Evolutionary conservation across 2,329 filamentous ascomycete species (phyloP), one percentile per base, ranked within the genome.

Genomic region (Aspergillus quadrilineatus): DNA sequence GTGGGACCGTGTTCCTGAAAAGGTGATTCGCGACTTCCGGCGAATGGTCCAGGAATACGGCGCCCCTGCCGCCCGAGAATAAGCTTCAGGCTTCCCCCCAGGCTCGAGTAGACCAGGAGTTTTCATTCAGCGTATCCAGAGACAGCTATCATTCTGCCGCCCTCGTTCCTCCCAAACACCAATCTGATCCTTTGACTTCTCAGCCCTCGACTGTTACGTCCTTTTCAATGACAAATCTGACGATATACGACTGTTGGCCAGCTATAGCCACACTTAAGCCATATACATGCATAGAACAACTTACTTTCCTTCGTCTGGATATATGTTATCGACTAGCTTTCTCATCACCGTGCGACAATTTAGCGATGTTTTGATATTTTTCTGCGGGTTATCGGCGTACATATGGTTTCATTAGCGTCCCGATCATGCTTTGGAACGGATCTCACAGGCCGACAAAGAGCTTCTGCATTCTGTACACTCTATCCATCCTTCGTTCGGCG

Each of bases 11-110:
- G 92, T 97, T 66, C 92, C 94, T 12, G 84, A 86, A 65, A 92
- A 97, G 63, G 92, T 97, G 48, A 91, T 99, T 53, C 86, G 87
- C 65, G 91, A 93, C 72, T 97, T 97, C 79, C 90, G 89, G 67
- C 89, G 90, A 75, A 92, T 96, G 84, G 89, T 96, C 66, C 85
- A 89, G 62, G 89, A 94, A 69, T 88, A 83, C 75, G 87, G 69
- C 49, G 68, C 69, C 6, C 42, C 58, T 30, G 63, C 68, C 15
- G 66, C 70, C 44, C 74, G 75, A 54, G 67, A 70, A 53, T 69
- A 73, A 45, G 54, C 57, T 17, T n/a, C 63, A 34, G 53, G 54
- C 47, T 65, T 66, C 53, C 39, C 45, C 50, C 62, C 60, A 22
- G 10, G 15, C 57, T 46, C 58, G 49, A 62, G 45, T 60, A 63